phyloP scores from a whole-genome alignment of 1,284 basidiomycete species.

The Apiotrichum gamsii region DNA sequence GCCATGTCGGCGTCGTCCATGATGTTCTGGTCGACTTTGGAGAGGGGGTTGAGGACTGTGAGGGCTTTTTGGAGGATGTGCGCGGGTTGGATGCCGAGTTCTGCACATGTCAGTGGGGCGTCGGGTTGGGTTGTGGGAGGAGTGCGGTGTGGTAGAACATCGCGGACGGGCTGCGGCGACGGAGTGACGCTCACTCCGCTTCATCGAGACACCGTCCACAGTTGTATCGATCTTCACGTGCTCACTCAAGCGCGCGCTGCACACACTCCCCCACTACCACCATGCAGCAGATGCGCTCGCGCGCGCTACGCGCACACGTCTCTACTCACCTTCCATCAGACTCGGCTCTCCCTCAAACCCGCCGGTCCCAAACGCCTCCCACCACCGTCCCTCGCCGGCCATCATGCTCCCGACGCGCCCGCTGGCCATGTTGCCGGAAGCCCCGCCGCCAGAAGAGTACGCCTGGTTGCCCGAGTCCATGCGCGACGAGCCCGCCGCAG shows the following conservation, averaged over 20 bases:
- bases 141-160: no score
- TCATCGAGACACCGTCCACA: no score
- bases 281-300: not conserved
- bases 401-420: conserved; percentile 58
- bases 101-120: no score
- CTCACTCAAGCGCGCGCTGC: no score
- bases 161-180: no score
- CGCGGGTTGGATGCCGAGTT: conserved; percentile 94
- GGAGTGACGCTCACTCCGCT: no score
- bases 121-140: no score
- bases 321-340: conserved; percentile 71
- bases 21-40: conserved; percentile 80
- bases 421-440: conserved; percentile 3
- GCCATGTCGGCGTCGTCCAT: conserved; percentile 99
- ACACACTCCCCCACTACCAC: no score
- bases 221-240: no score
- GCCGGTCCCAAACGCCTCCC: conserved; percentile 90
- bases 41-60: conserved; percentile 90
- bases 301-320: not conserved
- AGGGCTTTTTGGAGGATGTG: conserved; percentile 92
- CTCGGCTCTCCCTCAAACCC: conserved; percentile 93
- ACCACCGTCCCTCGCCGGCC: conserved; percentile 69
- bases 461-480: conserved; percentile 5
- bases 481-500: not conserved
- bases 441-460: no score